Evolutionary conservation across 257 asterid species (phyloP), one percentile per base, ranked within the genome.

Genomic region (Hygrophila difformis): DNA sequence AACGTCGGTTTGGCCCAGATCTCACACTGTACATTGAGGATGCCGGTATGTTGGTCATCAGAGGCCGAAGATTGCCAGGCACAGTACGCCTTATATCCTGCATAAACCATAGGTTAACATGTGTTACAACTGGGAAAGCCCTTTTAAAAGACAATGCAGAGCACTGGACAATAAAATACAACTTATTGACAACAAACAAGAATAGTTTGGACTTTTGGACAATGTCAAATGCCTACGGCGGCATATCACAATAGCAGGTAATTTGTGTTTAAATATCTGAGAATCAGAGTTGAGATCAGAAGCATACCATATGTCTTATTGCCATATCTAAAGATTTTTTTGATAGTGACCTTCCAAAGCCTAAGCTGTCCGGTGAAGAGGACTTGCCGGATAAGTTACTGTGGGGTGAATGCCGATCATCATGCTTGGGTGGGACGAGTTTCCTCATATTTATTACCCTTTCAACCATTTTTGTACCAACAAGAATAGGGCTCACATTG

Each of bases 301-400:
- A 47, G 55, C 73, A 64, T 80, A 91, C 99, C 99, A 91, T 91
- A 53, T 91, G 97, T 53, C 99, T 67, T 40, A 91, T 91, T 44
- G 99, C 99, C 99, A 91, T 91, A 65, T 91, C 99, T 57, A 91
- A 65, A 23, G 99, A 91, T 66, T 86, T 91, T 83, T 86, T 86
- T 8, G 99, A 91, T 14, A 91, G 86, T 20, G 84, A 79, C 73
- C 99, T 80, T 49, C 99, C 97, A 54, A 91, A 86, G 13, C 97
- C 99, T 14, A 79, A 57, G 71, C 93, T 79, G 58, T 86, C 98
- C 12, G 96, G 96, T 12, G 96, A 85, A 7, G 87, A 73, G 45
- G 93, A 76, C 68, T 87, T 87, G 15, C 81, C 95, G 23, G 95
- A 87, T 62, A 82, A 71, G 71, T 80, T 85, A 62, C 96, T 76